Evolutionary conservation across 2,329 filamentous ascomycete species (phyloP).

Genomic region (Ophiostoma novo-ulmi): DNA sequence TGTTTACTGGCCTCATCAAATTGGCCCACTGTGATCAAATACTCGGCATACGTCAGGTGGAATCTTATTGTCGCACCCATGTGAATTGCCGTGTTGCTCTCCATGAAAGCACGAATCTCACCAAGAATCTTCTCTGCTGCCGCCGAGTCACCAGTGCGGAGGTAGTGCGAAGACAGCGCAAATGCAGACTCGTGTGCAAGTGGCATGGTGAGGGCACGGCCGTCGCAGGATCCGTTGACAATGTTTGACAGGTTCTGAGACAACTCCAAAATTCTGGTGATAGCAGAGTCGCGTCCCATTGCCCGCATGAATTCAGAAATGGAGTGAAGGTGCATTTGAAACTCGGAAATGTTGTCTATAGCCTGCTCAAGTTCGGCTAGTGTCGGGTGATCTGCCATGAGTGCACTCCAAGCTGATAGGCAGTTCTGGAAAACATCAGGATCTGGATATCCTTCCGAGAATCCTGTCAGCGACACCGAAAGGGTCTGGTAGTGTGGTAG

Average conservation of each 20-base stretch:
- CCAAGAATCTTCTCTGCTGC: slow-evolving; percentile 52
- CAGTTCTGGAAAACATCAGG: slow-evolving; percentile 35
- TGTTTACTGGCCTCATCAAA: slow-evolving; percentile 50
- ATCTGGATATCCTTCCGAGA: slow-evolving; percentile 39
- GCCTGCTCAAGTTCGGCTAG: slow-evolving; percentile 40
- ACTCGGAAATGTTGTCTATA: slow-evolving; percentile 47
- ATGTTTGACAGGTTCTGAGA: slow-evolving; percentile 40
- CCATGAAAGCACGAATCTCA: slow-evolving; percentile 49
- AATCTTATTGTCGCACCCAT: slow-evolving; percentile 46
- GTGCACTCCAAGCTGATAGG: slow-evolving; percentile 43
- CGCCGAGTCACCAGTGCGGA: slow-evolving; percentile 47
- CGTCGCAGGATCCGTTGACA: not conserved
- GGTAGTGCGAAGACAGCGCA: slow-evolving; percentile 49
- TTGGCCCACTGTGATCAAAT: slow-evolving; percentile 62
- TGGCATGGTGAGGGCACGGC: slow-evolving; percentile 26
- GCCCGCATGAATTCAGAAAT: slow-evolving; percentile 49
- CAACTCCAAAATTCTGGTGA: slow-evolving; percentile 46
- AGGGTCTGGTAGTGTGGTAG: slow-evolving; percentile 47
- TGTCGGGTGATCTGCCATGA: slow-evolving; percentile 39
- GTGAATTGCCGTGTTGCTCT: slow-evolving; percentile 32
- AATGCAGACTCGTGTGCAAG: slow-evolving; percentile 45
- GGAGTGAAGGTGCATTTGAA: slow-evolving; percentile 48
- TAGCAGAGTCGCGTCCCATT: slow-evolving; percentile 44
- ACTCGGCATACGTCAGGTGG: slow-evolving; percentile 69
- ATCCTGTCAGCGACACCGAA: slow-evolving; percentile 41